Percentiles rank a stretch among this genome's conserved stretches.
Evolutionary conservation across 192 early-diverging fungal species (phyloP).

Genomic region (Powellomyces hirtus): DNA sequence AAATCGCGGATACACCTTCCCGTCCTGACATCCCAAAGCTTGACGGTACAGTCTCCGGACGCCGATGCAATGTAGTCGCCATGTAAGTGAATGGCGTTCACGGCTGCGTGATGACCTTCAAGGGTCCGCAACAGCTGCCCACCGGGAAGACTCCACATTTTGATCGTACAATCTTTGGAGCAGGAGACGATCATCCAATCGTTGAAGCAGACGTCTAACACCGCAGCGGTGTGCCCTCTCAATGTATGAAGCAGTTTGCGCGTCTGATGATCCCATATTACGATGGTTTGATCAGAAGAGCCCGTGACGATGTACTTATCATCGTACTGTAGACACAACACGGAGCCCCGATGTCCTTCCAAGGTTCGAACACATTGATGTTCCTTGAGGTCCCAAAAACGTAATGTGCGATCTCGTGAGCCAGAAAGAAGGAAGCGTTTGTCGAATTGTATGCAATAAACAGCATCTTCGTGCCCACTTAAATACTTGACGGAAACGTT

Average conservation of each 20-base stretch:
- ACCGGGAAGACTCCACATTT: slow-evolving; percentile 65
- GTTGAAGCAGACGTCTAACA: slow-evolving; percentile 87
- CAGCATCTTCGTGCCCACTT: slow-evolving; percentile 50
- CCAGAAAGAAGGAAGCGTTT: slow-evolving; percentile 40
- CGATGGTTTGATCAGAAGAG: slow-evolving; percentile 45
- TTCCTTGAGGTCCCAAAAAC: slow-evolving; percentile 46
- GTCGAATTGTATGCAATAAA: slow-evolving; percentile 61
- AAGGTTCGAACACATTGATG: slow-evolving; percentile 25
- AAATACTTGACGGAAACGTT: slow-evolving; percentile 25
- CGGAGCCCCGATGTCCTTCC: slow-evolving; percentile 45
- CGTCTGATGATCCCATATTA: slow-evolving; percentile 58
- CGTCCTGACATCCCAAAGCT: slow-evolving; percentile 74
- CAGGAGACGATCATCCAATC: slow-evolving; percentile 72
- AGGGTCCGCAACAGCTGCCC: slow-evolving; percentile 65
- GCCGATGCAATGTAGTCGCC: slow-evolving; percentile 75
- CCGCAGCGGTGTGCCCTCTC: slow-evolving; percentile 73
- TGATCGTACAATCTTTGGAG: slow-evolving; percentile 90
- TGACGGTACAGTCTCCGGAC: slow-evolving; percentile 80
- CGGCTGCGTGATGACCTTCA: slow-evolving; percentile 85
- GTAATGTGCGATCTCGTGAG: slow-evolving; percentile 45
- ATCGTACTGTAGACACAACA: slow-evolving; percentile 61
- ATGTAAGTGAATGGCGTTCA: slow-evolving; percentile 85
- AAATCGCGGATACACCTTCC: slow-evolving; percentile 42
- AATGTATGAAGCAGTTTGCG: slow-evolving; percentile 49
- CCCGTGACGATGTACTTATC: slow-evolving; percentile 48